phyloP scores from a whole-genome alignment of 1,139 yeast genomes.

The Taphrina communis region DNA sequence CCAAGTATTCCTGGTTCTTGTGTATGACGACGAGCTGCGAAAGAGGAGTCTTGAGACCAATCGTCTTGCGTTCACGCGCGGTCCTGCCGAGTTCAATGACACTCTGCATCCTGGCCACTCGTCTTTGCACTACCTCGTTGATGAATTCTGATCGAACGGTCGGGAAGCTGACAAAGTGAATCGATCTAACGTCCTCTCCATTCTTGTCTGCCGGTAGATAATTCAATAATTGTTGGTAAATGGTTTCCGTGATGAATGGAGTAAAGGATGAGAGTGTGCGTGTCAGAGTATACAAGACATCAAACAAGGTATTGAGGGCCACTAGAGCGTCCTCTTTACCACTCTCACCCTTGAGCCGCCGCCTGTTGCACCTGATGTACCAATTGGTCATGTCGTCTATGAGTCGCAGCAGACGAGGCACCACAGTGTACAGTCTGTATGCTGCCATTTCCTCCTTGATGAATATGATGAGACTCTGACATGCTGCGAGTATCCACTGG shows the following conservation, averaged over 20 bases:
- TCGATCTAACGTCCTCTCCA: conserved; percentile 75
- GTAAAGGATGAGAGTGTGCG: conserved; percentile 99
- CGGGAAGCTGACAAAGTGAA: conserved; percentile 92
- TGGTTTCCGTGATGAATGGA: conserved; percentile 90
- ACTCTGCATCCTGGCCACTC: conserved; percentile 94
- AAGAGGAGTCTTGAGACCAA: conserved; percentile 93
- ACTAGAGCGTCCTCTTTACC: conserved; percentile 81
- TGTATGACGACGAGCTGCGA: conserved; percentile 85
- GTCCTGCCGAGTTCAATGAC: conserved; percentile 96
- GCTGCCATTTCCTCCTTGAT: conserved; percentile 88
- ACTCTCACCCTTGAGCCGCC: conserved; percentile 93
- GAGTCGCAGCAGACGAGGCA: conserved; percentile 83
- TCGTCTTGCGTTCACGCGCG: conserved; percentile 92
- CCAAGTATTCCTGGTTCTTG: conserved; percentile 72
- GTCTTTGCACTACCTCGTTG: conserved; percentile 71
- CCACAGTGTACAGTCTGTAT: conserved; percentile 93
- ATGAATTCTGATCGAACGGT: conserved; percentile 79
- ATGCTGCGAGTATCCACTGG: conserved; percentile 92
- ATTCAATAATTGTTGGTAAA: conserved; percentile 75
- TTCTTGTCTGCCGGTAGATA: conserved; percentile 62
- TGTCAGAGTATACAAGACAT: conserved; percentile 82
- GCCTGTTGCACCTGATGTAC: conserved; percentile 98
- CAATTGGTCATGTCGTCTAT: conserved; percentile 97
- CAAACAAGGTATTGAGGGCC: conserved; percentile 89
- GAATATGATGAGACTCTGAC: conserved; percentile 84